Percentiles rank a stretch among this genome's conserved stretches.
These are phyloP conservation scores for Volvox carteri DNA, from an alignment of 163 green algal genomes.

Conservation along the genomic window DNA sequence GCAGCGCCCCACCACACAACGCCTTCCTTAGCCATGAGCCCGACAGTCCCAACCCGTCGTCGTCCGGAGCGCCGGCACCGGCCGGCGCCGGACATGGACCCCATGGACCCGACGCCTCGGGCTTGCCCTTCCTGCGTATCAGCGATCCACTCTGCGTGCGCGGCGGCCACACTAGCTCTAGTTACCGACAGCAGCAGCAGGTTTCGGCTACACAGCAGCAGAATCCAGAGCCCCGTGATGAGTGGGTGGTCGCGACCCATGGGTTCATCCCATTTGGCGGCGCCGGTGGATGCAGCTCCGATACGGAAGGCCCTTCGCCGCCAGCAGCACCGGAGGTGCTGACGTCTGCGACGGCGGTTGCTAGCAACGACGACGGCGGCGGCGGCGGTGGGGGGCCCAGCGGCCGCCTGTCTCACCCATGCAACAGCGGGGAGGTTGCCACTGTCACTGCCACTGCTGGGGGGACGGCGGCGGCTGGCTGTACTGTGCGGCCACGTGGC, in stretches of 20 bases:
- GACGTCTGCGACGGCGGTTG: background rate
- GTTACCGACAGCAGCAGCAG: background rate
- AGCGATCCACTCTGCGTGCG: slow-evolving; percentile 19
- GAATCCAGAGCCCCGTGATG: background rate
- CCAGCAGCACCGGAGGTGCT: background rate
- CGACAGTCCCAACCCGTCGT: no score
- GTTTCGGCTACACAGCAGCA: background rate
- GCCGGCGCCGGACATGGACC: no score
- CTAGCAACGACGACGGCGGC: background rate
- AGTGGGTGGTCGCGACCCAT: background rate
- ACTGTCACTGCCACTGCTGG: background rate
- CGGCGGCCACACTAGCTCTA: no score
- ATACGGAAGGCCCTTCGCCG: slow-evolving; percentile 33
- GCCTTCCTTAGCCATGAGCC: no score
- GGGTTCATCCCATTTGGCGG: slow-evolving; percentile 43
- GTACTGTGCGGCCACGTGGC: background rate
- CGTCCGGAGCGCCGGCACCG: background rate
- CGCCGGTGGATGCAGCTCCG: slow-evolving; percentile 13
- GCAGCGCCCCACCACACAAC: slow-evolving; percentile 2
- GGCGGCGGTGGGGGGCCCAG: background rate
- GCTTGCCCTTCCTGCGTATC: background rate
- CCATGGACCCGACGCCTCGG: background rate
- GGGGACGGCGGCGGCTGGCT: background rate
- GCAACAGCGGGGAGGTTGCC: background rate
- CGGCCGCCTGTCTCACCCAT: background rate